phyloP scores from a whole-genome alignment of 2,329 filamentous ascomycete genomes.

The Lachnellula subtilissima region DNA sequence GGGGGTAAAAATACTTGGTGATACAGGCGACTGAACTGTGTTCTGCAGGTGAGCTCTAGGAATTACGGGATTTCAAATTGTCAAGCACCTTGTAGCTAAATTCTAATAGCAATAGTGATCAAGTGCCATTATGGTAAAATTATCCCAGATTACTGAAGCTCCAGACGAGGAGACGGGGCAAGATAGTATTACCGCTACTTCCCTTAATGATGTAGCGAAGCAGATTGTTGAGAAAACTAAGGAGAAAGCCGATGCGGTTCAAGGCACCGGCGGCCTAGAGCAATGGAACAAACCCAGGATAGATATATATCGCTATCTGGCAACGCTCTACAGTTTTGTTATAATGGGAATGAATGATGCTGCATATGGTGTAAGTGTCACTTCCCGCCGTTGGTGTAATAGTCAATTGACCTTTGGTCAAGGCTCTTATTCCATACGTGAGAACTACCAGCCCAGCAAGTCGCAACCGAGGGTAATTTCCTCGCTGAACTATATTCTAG shows the following conservation, averaged over 20 bases:
- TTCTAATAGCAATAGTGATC: not conserved
- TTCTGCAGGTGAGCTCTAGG: too few species aligned
- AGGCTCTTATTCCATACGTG: slow-evolving; percentile 45
- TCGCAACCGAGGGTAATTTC: not conserved
- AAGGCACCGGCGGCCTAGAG: slow-evolving; percentile 34
- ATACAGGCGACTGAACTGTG: too few species aligned
- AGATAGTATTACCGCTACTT: not conserved
- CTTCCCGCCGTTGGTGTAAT: not conserved
- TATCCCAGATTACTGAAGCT: not conserved
- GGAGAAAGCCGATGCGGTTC: slow-evolving; percentile 3
- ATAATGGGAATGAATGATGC: slow-evolving; percentile 67
- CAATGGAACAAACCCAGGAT: slow-evolving; percentile 58
- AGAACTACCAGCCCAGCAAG: slow-evolving; percentile 2
- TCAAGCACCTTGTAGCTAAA: not conserved
- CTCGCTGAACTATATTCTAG: not conserved
- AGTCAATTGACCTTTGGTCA: not conserved
- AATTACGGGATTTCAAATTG: too few species aligned
- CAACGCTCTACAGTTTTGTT: slow-evolving; percentile 57
- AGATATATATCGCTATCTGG: slow-evolving; percentile 55
- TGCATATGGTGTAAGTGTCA: slow-evolving; percentile 32
- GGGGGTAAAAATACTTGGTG: not conserved
- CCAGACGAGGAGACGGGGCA: not conserved
- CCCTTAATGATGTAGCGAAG: slow-evolving; percentile 6
- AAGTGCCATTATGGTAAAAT: not conserved
- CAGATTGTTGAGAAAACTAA: slow-evolving; percentile 3